A percentile compares a stretch with the other conserved stretches of the same genome.
Evolutionary conservation across 768 basidiomycete genomes (phyloP).

Genomic region (Naganishia vishniacii): DNA sequence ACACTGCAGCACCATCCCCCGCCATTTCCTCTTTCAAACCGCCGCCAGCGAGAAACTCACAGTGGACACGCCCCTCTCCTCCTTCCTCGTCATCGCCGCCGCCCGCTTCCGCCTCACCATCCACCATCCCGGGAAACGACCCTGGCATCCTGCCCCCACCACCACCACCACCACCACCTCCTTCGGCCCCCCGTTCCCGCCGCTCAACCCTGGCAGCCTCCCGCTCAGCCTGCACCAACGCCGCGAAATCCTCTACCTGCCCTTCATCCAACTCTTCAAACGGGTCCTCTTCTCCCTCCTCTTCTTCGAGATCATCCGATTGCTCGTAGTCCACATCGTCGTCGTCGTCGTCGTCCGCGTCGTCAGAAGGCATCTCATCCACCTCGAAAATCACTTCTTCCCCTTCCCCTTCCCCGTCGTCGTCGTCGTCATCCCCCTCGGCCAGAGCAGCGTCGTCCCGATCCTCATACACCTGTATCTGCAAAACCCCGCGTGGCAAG

Average conservation of each 20-base stretch:
- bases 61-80: slow-evolving; percentile 1
- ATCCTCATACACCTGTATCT: slow-evolving; percentile 23
- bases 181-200: slow-evolving; percentile 25
- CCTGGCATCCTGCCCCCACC: slow-evolving; percentile 25
- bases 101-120: slow-evolving; percentile 24
- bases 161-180: too few species aligned
- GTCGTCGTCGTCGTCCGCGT: slow-evolving; percentile 26
- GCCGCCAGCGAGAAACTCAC: too few species aligned
- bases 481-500: background rate
- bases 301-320: slow-evolving; percentile 17
- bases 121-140: slow-evolving; percentile 23
- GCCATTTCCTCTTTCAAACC: too few species aligned
- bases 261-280: background rate
- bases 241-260: slow-evolving; percentile 6
- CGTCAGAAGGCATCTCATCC: slow-evolving; percentile 6
- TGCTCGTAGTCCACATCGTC: slow-evolving; percentile 21
- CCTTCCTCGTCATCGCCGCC: slow-evolving; percentile 27
- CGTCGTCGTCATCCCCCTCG: too few species aligned
- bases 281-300: slow-evolving; percentile 21
- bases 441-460: too few species aligned
- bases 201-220: slow-evolving; percentile 30
- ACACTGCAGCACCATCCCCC: too few species aligned
- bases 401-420: too few species aligned
- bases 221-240: slow-evolving; percentile 3
- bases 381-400: slow-evolving; percentile 25